Evolutionary conservation across 2,329 filamentous ascomycete genomes (phyloP), one percentile per base, ranked within the genome.

Genomic region (Westerdykella sp.): DNA sequence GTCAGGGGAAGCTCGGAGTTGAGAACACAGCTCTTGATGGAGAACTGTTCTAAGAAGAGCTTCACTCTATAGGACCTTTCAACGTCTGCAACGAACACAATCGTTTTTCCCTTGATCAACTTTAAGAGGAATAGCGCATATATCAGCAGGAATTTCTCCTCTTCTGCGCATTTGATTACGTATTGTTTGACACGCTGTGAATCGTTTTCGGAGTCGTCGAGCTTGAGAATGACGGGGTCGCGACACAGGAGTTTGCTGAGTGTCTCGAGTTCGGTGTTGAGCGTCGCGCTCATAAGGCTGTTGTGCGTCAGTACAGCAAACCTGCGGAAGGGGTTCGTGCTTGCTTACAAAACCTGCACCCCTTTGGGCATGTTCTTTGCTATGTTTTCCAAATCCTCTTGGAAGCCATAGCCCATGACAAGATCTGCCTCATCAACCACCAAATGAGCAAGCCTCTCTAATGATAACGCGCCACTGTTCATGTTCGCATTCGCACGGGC

Each of bases 91-190:
- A 95, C 89, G 53, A 89, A 89, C 37, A 88, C 78, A 40, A 88
- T 85, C 45, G 85, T 85, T 67, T 97, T 97, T 50, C 93, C 93
- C 66, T 91, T 95, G 62, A 98, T 84, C 40, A 97, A 73, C 64
- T 93, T 86, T 11, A 97, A 77, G 72, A 95, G 95, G 73, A 96
- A 95, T 62, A 97, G 91, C 46, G 95, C 85, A 60, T 95, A 97
- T 14, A 85, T 81, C 35, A 98, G 71, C 31, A 98, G 71, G 60
- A 97, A 98, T 63, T 98, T 98, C 59, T 97, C 93, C 53, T 97
- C 91, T 69, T 98, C 93, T n/a, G 80, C 87, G 54, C 89, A 95
- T 77, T 83, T 88, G 51, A 96, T 85, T 23, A 90, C 81, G 60
- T 89, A 95, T 69, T 97, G 93, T 42, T 82, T 87, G 22, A 97